phyloP scores from a whole-genome alignment of 768 basidiomycete genomes.

The Mycena alexandri region DNA sequence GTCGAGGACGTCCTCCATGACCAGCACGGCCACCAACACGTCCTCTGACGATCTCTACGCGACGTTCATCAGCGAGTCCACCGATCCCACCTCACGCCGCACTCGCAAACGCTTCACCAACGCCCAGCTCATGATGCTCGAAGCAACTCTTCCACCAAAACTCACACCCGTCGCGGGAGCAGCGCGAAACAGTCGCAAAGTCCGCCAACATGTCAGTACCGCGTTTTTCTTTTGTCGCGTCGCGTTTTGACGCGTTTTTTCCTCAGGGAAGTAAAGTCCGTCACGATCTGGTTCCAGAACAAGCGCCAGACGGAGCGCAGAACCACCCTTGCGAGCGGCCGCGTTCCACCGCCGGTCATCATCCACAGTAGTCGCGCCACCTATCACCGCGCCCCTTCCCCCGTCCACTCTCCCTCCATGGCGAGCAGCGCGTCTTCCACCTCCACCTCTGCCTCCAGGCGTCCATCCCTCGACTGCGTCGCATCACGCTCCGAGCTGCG shows the following conservation, averaged over 20 bases:
- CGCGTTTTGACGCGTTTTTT: conserved; percentile 39
- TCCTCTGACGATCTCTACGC: conserved; percentile 61
- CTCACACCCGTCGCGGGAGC: conserved; percentile 81
- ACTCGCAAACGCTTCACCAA: conserved; percentile 81
- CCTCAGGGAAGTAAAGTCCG: conserved; percentile 73
- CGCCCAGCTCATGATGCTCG: conserved; percentile 77
- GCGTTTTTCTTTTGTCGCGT: conserved; percentile 23
- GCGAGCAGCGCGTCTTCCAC: conserved; percentile 46
- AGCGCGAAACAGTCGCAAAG: conserved; percentile 73
- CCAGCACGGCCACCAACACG: conserved; percentile 58
- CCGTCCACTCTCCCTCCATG: conserved; percentile 42
- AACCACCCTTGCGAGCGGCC: conserved; percentile 58
- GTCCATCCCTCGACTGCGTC: conserved; percentile 69
- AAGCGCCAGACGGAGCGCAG: conserved; percentile 79
- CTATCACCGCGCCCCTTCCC: conserved; percentile 42
- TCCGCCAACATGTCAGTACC: conserved; percentile 73
- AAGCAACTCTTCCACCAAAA: conserved; percentile 79
- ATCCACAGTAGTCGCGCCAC: conserved; percentile 47
- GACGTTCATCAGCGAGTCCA: conserved; percentile 45
- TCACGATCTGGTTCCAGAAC: conserved; percentile 90
- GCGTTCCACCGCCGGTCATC: conserved; percentile 44
- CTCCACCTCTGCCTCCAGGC: conserved; percentile 44
- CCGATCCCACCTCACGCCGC: conserved; percentile 58
- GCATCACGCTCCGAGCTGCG: conserved; percentile 68
- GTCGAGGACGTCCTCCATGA: conserved; percentile 67